Evolutionary conservation across 495 filamentous ascomycete species (phyloP).

Genomic region (Penicillium cinerascens): DNA sequence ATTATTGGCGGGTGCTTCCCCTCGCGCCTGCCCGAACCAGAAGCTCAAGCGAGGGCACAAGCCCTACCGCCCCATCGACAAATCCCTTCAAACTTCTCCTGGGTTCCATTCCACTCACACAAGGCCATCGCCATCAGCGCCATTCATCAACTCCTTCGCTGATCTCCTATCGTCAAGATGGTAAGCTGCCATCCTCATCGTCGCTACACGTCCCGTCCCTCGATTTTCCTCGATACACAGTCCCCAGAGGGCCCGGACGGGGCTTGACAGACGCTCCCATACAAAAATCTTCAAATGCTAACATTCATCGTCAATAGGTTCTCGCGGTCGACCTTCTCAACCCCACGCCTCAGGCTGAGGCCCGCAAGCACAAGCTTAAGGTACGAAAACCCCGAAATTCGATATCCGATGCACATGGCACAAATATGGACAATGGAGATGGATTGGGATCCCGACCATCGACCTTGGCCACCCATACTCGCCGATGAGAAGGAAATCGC

Average conservation of each 20-base stretch:
- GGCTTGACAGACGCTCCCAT: background rate
- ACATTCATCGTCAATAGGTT: conserved; percentile 61
- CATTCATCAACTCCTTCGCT: conserved; percentile 46
- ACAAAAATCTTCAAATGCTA: conserved; percentile 14
- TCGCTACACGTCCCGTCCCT: conserved; percentile 1
- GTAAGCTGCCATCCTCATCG: conserved; percentile 29
- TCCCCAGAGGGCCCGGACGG: background rate
- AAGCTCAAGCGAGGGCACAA: conserved; percentile 42
- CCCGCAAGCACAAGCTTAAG: conserved; percentile 99
- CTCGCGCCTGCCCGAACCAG: conserved; percentile 18
- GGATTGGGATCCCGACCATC: conserved; percentile 2
- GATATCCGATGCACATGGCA: conserved; percentile 1
- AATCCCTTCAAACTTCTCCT: conserved; percentile 42
- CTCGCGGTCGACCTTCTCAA: conserved; percentile 99
- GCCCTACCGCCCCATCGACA: conserved; percentile 40
- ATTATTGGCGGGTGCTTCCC: conserved; percentile 26
- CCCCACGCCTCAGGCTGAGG: conserved; percentile 91
- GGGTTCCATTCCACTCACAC: conserved; percentile 37
- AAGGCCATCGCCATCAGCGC: conserved; percentile 50
- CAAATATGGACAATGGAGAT: conserved; percentile 11
- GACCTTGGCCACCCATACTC: background rate
- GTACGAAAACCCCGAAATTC: conserved; percentile 49
- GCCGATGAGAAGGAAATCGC: background rate
- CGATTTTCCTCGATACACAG: conserved; percentile 5
- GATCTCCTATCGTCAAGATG: conserved; percentile 51